Conservation (phyloP, 371 early-diverging fungal species). For the Syncephalastrum monosporum region DNA sequence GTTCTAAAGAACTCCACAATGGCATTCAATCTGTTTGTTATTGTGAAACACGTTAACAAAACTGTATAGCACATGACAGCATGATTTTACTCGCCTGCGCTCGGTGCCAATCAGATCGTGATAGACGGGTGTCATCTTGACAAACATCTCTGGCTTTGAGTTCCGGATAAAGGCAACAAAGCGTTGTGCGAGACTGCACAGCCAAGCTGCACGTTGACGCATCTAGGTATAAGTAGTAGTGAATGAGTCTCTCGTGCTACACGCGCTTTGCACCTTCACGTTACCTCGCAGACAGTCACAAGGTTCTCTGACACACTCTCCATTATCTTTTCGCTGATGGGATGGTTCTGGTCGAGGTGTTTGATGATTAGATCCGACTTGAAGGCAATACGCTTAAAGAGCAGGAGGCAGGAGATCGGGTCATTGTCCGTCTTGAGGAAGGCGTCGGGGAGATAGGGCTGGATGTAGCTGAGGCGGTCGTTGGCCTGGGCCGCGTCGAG, state of each 20-base stretch:
- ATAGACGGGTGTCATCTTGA: constrained; percentile 66
- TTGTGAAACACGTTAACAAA: background rate
- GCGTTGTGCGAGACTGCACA: constrained; percentile 64
- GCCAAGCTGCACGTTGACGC: constrained; percentile 66
- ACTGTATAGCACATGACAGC: too few relatives aligned
- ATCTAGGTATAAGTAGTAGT: too few relatives aligned
- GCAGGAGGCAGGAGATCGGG: constrained; percentile 69
- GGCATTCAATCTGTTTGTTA: constrained; percentile 44
- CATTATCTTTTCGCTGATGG: constrained; percentile 56
- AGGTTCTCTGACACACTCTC: constrained; percentile 51
- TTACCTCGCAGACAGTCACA: constrained; percentile 55
- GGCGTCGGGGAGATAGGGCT: constrained; percentile 83
- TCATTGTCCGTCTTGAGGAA: constrained; percentile 82
- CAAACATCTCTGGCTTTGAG: constrained; percentile 70
- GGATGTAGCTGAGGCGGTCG: constrained; percentile 70
- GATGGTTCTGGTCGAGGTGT: constrained; percentile 73
- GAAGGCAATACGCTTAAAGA: constrained; percentile 78
- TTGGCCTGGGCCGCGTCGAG: constrained; percentile 83
- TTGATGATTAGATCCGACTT: constrained; percentile 77
- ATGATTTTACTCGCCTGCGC: constrained; percentile 31
- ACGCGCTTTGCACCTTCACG: too few relatives aligned
- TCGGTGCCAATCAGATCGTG: constrained; percentile 74
- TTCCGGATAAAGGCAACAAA: constrained; percentile 67
- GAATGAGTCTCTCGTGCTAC: too few relatives aligned
- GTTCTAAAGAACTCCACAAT: constrained; percentile 72